Base-by-base conservation (phyloP, 495 filamentous ascomycete genomes). In the Penicillium pulvis region DNA sequence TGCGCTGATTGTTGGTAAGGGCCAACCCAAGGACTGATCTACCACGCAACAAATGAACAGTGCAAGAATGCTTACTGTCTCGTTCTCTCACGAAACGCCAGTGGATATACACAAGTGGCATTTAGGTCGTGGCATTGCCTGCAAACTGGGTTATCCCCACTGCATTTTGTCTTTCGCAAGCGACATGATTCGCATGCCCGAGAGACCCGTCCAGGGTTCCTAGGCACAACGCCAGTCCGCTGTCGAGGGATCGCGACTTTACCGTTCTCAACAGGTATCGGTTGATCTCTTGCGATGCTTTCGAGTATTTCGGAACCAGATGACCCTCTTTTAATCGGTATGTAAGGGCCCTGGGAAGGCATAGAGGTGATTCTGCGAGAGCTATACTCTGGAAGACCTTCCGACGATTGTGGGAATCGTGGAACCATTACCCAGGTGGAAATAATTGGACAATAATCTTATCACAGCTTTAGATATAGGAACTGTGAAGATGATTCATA, bases 101-200 rank as follows among this genome's bases (percentile, higher is more conserved):
- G 73, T 1, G 72, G 76, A 70, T 86, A 86, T 11, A 65, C 55
- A 58, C 83, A 86, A 19, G 6, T 19, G 17, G 79, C 59, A 39
- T 71, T 69, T 36, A 79, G 76, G 51, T 83, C 79, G 55, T 70
- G 64, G 57, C 84, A 86, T 65, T 84, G 79, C 49, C 73, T 71
- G 64, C 84, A 86, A n/a, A 70, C 56, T 16, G 84, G 84, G 26
- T 71, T 72, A 30, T 76, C 77, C n/a, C 83, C 83, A 54, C 75
- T 82, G 65, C 82, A 85, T 65, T 85, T 86, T 47, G 80, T 81
- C 57, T 86, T 86, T 41, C 87, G 76, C 60, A 87, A 82, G 31
- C 86, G 71, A 71, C 87, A 90, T 9, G 87, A 83, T 81, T 87
- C 87, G 61, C 87, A 90, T 10, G 87, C 87, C 53, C 78, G 68